Conservation (phyloP, 495 filamentous ascomycete genomes). For the Aspergillus kassunensis region DNA sequence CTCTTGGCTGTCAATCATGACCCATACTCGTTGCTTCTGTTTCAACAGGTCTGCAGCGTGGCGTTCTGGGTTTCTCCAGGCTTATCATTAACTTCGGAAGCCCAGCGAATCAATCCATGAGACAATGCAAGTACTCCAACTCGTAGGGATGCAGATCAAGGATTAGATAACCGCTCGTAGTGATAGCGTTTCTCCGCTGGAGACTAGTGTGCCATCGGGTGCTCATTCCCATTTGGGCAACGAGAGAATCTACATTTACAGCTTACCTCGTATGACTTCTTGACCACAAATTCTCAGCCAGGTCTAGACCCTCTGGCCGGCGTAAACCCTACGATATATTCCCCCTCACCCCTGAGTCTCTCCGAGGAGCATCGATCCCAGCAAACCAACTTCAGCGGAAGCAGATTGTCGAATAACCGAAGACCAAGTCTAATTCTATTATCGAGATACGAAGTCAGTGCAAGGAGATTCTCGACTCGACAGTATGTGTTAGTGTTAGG, state of each 20-base stretch:
- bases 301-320: constrained; percentile 22
- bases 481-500: constrained; percentile 22
- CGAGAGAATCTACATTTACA: too few species aligned
- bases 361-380: constrained; percentile 28
- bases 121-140: not conserved
- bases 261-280: constrained; percentile 11
- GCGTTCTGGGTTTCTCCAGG: not conserved
- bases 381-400: constrained; percentile 29
- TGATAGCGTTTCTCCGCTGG: not conserved
- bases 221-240: not conserved
- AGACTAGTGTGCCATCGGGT: not conserved
- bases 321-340: constrained; percentile 33
- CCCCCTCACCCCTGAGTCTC: constrained; percentile 28
- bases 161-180: not conserved
- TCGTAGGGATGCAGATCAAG: not conserved
- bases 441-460: constrained; percentile 20
- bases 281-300: constrained; percentile 24
- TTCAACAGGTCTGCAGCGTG: not conserved
- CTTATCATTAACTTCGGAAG: not conserved
- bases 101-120: not conserved
- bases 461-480: constrained; percentile 20
- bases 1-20: constrained; percentile 15
- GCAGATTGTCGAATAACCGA: constrained; percentile 33
- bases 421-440: constrained; percentile 22
- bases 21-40: not conserved